Conservation (phyloP, 441 rosid species). For the Gossypium davidsonii region DNA sequence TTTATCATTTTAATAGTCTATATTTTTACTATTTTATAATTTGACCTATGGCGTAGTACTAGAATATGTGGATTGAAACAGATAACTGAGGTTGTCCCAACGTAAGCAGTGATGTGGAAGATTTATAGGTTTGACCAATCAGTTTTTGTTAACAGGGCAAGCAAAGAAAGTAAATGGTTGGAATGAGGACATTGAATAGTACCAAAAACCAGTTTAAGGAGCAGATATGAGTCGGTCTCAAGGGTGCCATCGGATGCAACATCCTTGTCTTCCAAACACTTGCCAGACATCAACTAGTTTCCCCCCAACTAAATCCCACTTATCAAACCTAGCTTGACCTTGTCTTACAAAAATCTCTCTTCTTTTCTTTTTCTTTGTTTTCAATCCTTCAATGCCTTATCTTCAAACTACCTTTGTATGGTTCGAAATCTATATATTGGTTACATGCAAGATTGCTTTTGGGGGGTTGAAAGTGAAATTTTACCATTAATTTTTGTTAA, state of each 20-base stretch:
- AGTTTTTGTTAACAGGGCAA: neutral
- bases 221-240: conserved; percentile 8
- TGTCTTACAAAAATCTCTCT: too few species aligned
- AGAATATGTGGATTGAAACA: too few species aligned
- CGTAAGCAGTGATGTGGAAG: neutral
- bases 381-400: neutral
- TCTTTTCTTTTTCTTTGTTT: neutral
- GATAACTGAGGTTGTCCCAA: neutral
- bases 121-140: conserved; percentile 7
- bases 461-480: too few species aligned
- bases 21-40: too few species aligned
- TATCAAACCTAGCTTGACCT: neutral
- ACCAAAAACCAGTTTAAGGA: too few species aligned
- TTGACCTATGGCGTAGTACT: too few species aligned
- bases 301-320: neutral
- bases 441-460: too few species aligned
- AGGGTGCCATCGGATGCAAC: conserved; percentile 20
- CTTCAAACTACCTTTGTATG: neutral
- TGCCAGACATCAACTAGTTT: conserved; percentile 10
- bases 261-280: conserved; percentile 21
- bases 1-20: too few species aligned
- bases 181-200: too few species aligned
- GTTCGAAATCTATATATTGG: too few species aligned
- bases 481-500: too few species aligned
- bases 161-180: neutral